phyloP scores from a whole-genome alignment of 306 rosid genomes.

The Abrus precatorius region DNA sequence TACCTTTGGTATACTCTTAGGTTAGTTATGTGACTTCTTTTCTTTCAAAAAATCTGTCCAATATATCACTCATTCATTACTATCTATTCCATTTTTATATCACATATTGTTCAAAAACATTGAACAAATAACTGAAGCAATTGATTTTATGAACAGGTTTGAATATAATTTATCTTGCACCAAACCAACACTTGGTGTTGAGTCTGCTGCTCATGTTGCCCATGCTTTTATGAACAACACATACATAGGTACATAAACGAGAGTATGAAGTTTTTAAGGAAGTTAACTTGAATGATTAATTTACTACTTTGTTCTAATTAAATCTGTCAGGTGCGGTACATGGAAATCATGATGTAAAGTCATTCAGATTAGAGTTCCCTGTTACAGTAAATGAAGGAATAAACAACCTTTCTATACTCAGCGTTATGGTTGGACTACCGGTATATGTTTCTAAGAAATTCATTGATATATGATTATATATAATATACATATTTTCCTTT shows the following conservation, averaged over 20 bases:
- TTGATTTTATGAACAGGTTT: slow-evolving; percentile 56
- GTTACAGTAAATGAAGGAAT: slow-evolving; percentile 55
- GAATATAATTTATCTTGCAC: slow-evolving; percentile 63
- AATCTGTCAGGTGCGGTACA: slow-evolving; percentile 63
- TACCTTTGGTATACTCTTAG: slow-evolving; percentile 78
- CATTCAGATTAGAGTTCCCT: slow-evolving; percentile 60
- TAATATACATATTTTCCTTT: not conserved
- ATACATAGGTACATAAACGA: slow-evolving; percentile 55
- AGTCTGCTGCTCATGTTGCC: slow-evolving; percentile 72
- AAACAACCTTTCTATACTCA: slow-evolving; percentile 68
- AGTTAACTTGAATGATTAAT: not conserved
- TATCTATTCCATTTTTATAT: not conserved
- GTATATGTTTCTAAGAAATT: slow-evolving; percentile 39
- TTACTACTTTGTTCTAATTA: slow-evolving; percentile 8
- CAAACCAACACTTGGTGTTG: slow-evolving; percentile 56
- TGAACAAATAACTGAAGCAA: slow-evolving; percentile 17
- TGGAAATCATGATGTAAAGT: slow-evolving; percentile 60
- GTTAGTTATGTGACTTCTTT: slow-evolving; percentile 47
- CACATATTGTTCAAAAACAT: slow-evolving; percentile 23
- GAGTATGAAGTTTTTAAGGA: not conserved
- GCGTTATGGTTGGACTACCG: slow-evolving; percentile 81
- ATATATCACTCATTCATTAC: not conserved
- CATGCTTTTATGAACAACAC: slow-evolving; percentile 61
- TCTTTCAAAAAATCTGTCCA: not conserved
- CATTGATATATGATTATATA: not conserved